Base-by-base conservation (phyloP, 2,329 filamentous ascomycete species). In the Chalara sp. region DNA sequence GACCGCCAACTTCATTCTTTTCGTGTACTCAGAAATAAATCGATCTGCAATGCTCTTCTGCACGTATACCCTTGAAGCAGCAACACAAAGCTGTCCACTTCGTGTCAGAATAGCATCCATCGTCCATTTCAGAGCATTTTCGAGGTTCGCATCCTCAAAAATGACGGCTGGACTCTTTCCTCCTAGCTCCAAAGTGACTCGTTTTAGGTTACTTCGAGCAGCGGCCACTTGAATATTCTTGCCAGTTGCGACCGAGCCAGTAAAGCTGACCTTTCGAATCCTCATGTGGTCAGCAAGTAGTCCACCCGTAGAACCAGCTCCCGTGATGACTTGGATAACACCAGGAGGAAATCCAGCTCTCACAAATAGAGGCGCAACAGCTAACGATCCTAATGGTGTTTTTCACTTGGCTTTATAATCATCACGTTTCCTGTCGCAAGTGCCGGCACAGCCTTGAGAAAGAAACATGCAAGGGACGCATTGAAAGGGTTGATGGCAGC, bases 401-500 rank as follows among this genome's bases (percentile, higher is more conserved):
- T 80, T 61, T 85, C 81, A 6, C 81, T 79, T 2, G 80, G 74
- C 68, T 85, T 85, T 44, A 85, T 62, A 31, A 85, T 68, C 2
- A 84, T 67, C 4, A 76, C 76, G 63, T 83, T 83, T 50, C 79
- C 80, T 32, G 74, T 70, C 5, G 78, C 78, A 7, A 84, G 57
- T 6, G 80, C 81, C 7, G 87, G 87, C 8, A 83, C 86, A 2
- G 90, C 75, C 61, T 89, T 89, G 81, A 84, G 85, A 6, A 80
- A 80, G 8, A 84, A 83, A 78, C 89, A 88, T 13, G 76, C 73
- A 1, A 90, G 72, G 1, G 87, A 86, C 54, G 84, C 87, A 66
- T 91, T 91, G 84, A 86, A 91, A 6, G 86, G 85, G 52, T 87
- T 87, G 55, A 89, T 89, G 64, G 73, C 72, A 6, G 77, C 86